Evolutionary conservation across 23 red algal genomes (phyloP).

Genomic region (Chondrus crispus): DNA sequence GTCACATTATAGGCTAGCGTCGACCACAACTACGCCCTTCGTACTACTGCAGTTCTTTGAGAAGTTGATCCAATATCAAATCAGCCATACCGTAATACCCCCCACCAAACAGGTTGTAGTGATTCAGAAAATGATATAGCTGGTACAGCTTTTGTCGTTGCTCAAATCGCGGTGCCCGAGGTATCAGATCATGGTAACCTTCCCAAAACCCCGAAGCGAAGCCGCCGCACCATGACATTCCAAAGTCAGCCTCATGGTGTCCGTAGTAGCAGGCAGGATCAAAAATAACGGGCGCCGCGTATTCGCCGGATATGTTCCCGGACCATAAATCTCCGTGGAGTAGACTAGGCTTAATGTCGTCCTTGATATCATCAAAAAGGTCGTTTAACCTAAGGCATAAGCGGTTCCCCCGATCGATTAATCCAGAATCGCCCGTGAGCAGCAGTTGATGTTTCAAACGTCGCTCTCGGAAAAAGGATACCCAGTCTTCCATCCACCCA

Average conservation of each 20-base stretch:
- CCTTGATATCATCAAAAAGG: slow-evolving; percentile 63
- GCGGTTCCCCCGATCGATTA: slow-evolving; percentile 37
- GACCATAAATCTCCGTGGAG: slow-evolving; percentile 98
- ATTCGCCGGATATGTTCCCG: slow-evolving; percentile 69
- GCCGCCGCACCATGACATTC: slow-evolving; percentile 82
- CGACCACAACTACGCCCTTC: no score
- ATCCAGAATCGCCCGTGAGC: slow-evolving; percentile 47
- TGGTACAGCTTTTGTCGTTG: slow-evolving; percentile 64
- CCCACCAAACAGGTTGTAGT: slow-evolving; percentile 83
- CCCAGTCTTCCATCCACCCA: slow-evolving; percentile 89
- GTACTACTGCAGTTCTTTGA: not conserved
- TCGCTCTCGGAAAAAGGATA: slow-evolving; percentile 86
- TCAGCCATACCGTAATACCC: slow-evolving; percentile 61
- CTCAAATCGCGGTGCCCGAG: slow-evolving; percentile 50
- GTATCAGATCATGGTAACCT: slow-evolving; percentile 59
- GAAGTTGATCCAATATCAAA: slow-evolving; percentile 8
- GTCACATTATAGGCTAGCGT: no score
- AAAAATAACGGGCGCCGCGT: slow-evolving; percentile 68
- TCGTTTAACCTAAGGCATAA: slow-evolving; percentile 63
- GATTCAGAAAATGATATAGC: slow-evolving; percentile 77
- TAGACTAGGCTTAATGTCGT: slow-evolving; percentile 61
- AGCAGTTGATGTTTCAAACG: slow-evolving; percentile 85
- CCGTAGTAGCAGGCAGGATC: slow-evolving; percentile 97
- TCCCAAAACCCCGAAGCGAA: slow-evolving; percentile 61
- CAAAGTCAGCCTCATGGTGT: slow-evolving; percentile 91